These are phyloP conservation scores for Pichia heedii DNA, from an alignment of 805 yeast species.

Conservation along the genomic window DNA sequence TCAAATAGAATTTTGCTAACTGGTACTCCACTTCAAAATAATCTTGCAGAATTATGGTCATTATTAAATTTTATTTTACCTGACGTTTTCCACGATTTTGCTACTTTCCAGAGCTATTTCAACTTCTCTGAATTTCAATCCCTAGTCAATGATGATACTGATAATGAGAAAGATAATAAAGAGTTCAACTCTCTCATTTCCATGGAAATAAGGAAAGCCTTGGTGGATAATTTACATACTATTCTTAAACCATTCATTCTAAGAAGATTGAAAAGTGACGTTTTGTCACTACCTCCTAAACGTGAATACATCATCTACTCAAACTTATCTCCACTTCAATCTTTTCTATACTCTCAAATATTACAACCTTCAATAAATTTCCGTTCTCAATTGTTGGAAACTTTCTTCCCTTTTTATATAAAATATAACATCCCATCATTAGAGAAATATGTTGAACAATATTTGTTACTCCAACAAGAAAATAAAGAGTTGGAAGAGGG, in stretches of 20 bases:
- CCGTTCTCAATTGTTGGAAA: slow-evolving; percentile 34
- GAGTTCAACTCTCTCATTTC: slow-evolving; percentile 46
- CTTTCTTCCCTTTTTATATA: slow-evolving; percentile 31
- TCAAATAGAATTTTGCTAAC: slow-evolving; percentile 74
- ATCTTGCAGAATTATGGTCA: slow-evolving; percentile 86
- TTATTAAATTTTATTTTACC: slow-evolving; percentile 85
- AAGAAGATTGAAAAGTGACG: slow-evolving; percentile 72
- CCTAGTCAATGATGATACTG: slow-evolving; percentile 22
- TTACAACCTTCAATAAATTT: slow-evolving; percentile 4
- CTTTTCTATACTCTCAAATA: slow-evolving; percentile 28
- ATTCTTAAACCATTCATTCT: slow-evolving; percentile 82
- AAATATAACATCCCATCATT: slow-evolving; percentile 8
- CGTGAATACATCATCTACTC: slow-evolving; percentile 80
- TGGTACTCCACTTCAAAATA: slow-evolving; percentile 96
- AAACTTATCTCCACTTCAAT: slow-evolving; percentile 55
- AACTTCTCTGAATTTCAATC: slow-evolving; percentile 59
- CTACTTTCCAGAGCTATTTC: slow-evolving; percentile 89
- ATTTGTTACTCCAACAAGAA: background rate
- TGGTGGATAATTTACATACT: slow-evolving; percentile 73
- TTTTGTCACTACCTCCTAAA: slow-evolving; percentile 72
- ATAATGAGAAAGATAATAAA: slow-evolving; percentile 21
- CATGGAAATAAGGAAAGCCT: slow-evolving; percentile 45
- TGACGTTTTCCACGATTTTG: slow-evolving; percentile 84
- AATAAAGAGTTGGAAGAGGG: background rate
- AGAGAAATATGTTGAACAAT: background rate